phyloP scores from a whole-genome alignment of 2,329 filamentous ascomycete species.

The Zalaria obscura region DNA sequence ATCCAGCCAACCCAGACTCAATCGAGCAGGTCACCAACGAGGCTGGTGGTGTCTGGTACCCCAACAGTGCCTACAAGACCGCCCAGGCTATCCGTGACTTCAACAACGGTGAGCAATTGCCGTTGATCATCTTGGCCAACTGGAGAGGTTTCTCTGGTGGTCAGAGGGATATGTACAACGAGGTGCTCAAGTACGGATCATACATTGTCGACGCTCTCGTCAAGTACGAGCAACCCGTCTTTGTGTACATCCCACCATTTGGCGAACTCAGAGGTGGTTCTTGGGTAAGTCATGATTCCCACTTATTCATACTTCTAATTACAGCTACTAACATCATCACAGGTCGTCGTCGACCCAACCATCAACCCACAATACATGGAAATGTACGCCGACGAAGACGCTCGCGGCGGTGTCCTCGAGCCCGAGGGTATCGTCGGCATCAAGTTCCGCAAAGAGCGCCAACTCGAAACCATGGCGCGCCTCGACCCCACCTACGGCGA shows the following conservation, averaged over 20 bases:
- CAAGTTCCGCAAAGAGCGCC: conserved; percentile 96
- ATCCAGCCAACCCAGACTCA: conserved; percentile 95
- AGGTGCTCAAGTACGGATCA: conserved; percentile 97
- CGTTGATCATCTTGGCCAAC: conserved; percentile 97
- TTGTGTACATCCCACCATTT: conserved; percentile 95
- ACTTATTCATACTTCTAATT: background rate
- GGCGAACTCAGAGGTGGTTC: conserved; percentile 97
- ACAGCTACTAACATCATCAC: conserved; percentile 16
- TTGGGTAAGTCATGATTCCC: conserved; percentile 45
- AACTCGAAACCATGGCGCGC: conserved; percentile 93
- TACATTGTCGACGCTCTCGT: conserved; percentile 98
- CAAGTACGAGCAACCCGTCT: conserved; percentile 97
- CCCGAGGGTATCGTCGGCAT: conserved; percentile 97
- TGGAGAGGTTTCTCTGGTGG: conserved; percentile 99
- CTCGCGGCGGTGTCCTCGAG: conserved; percentile 92
- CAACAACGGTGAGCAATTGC: conserved; percentile 96
- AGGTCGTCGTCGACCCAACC: conserved; percentile 92
- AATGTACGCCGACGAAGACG: conserved; percentile 95
- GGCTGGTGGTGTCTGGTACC: conserved; percentile 98
- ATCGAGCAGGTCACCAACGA: conserved; percentile 91
- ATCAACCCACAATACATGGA: conserved; percentile 97
- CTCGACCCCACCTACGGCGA: conserved; percentile 71
- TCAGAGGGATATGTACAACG: conserved; percentile 99
- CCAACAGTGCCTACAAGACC: conserved; percentile 99
- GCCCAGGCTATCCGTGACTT: conserved; percentile 98